These are phyloP conservation scores for Malassezia furfur DNA, from an alignment of 1,284 basidiomycete species.

Conservation along the genomic window DNA sequence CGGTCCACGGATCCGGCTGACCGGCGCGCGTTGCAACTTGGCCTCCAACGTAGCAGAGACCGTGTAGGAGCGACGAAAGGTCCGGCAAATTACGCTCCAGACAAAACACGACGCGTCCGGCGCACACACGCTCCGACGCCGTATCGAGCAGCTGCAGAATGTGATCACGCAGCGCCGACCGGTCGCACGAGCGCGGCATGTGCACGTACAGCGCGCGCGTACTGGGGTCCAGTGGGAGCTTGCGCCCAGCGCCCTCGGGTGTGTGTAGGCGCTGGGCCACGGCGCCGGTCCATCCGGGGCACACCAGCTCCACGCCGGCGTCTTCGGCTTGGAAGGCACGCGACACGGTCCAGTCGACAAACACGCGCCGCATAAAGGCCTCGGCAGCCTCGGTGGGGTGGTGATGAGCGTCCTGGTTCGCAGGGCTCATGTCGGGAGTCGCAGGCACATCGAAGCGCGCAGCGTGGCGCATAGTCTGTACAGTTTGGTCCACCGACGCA, in stretches of 20 bases:
- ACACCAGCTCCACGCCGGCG: constrained; percentile 35
- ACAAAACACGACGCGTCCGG: constrained; percentile 31
- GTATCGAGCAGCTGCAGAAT: constrained; percentile 33
- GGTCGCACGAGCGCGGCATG: constrained; percentile 26
- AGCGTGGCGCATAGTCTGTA: constrained; percentile 3
- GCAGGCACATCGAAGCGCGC: constrained; percentile 22
- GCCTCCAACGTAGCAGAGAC: constrained; percentile 40
- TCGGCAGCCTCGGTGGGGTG: constrained; percentile 26
- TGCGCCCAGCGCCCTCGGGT: neutral
- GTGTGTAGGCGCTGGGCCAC: constrained; percentile 18
- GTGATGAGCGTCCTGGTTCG: constrained; percentile 28
- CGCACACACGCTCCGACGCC: constrained; percentile 32
- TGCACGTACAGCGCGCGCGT: constrained; percentile 38
- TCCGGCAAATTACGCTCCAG: constrained; percentile 26
- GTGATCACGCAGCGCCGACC: constrained; percentile 28
- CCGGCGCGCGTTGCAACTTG: constrained; percentile 22
- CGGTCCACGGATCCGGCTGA: constrained; percentile 6
- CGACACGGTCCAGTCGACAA: constrained; percentile 20
- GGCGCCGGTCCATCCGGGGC: constrained; percentile 35
- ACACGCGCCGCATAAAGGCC: constrained; percentile 29
- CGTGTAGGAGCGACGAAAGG: constrained; percentile 29
- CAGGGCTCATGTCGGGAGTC: constrained; percentile 38
- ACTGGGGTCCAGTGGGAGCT: neutral
- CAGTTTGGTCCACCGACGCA: neutral
- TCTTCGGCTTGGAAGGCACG: constrained; percentile 22